A percentile compares a stretch with the other conserved stretches of the same genome.
Evolutionary conservation across 1,284 basidiomycete genomes (phyloP).

Genomic region (Sutorius eximius): DNA sequence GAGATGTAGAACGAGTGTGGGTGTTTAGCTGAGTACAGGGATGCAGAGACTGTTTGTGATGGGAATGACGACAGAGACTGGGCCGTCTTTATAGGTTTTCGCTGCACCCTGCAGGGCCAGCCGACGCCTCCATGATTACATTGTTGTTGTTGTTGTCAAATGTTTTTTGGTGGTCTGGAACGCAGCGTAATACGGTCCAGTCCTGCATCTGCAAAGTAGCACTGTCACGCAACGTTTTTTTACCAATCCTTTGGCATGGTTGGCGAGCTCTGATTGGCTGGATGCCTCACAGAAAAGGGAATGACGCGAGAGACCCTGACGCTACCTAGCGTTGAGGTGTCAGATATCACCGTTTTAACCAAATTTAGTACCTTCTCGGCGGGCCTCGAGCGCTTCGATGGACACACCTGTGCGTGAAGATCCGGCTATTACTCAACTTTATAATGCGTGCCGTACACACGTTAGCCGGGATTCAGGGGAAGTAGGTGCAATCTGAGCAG

Average conservation of each 20-base stretch:
- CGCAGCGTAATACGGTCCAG: not conserved
- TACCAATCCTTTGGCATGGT: no score
- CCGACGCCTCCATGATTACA: not conserved
- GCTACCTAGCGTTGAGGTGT: not conserved
- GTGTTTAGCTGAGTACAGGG: not conserved
- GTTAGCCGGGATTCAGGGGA: not conserved
- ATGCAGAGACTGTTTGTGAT: not conserved
- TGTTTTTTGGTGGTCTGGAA: constrained; percentile 9
- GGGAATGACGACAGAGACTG: not conserved
- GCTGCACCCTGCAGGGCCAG: not conserved
- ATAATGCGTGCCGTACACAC: not conserved
- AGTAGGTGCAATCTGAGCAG: not conserved
- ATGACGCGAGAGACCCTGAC: no score
- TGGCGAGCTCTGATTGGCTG: no score
- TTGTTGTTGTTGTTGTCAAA: not conserved
- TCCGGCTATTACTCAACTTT: not conserved
- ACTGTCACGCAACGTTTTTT: not conserved
- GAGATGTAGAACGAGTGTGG: constrained; percentile 15
- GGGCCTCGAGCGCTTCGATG: not conserved
- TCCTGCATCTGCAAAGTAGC: not conserved
- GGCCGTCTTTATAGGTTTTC: constrained; percentile 14
- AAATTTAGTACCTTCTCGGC: not conserved
- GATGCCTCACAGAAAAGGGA: no score
- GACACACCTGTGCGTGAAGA: not conserved
- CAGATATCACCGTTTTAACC: not conserved